Conservation (phyloP, 345 rosid species). For the Eucalyptus cloeziana region DNA sequence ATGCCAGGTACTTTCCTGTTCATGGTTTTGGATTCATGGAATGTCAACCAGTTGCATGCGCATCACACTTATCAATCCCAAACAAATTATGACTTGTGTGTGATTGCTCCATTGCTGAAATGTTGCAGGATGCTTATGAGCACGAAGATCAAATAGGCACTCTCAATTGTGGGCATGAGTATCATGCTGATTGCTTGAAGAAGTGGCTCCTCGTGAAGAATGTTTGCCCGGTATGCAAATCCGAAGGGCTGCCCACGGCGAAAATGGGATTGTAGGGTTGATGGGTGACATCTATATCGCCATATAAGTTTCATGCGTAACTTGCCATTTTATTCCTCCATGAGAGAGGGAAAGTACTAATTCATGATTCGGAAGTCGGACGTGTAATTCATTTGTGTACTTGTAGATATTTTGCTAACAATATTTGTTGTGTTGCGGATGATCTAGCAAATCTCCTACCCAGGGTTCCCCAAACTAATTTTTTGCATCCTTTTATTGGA, state of each 20-base stretch:
- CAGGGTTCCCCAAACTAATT: background rate
- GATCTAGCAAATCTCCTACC: background rate
- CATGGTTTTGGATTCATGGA: background rate
- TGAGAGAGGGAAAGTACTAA: background rate
- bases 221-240: conserved; percentile 83
- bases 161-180: conserved; percentile 68
- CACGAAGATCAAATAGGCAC: conserved; percentile 42
- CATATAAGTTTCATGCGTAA: background rate
- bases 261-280: background rate
- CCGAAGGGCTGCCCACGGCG: conserved; percentile 44
- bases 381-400: background rate
- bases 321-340: background rate
- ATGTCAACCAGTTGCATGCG: background rate
- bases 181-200: conserved; percentile 75
- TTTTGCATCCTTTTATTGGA: background rate
- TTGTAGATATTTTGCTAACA: background rate
- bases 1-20: conserved; percentile 57
- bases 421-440: background rate
- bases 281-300: background rate
- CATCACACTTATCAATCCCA: background rate
- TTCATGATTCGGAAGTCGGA: background rate
- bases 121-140: conserved; percentile 48
- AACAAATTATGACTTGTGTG: background rate
- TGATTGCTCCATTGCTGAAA: background rate
- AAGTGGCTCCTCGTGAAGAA: conserved; percentile 84